These are phyloP conservation scores for Epichloe gansuensis DNA, from an alignment of 2,329 filamentous ascomycete genomes.

Conservation along the genomic window DNA sequence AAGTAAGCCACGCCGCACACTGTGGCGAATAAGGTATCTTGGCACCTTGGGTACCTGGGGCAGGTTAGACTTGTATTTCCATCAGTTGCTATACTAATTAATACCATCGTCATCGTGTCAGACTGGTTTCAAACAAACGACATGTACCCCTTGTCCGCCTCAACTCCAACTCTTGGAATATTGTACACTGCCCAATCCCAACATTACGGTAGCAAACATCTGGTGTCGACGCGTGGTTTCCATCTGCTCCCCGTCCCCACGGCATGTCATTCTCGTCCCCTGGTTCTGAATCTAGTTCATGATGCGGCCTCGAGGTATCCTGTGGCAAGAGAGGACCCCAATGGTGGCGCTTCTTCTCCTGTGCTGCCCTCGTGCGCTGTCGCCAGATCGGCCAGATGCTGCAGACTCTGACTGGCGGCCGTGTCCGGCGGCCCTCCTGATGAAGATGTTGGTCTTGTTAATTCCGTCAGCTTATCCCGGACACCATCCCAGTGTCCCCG, in stretches of 20 bases:
- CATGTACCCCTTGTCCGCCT: too few species aligned
- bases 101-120: too few species aligned
- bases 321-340: constrained; percentile 21
- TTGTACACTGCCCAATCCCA: background rate
- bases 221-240: too few species aligned
- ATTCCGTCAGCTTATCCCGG: constrained; percentile 28
- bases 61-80: too few species aligned
- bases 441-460: constrained; percentile 23
- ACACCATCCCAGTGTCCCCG: constrained; percentile 46
- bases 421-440: constrained; percentile 18
- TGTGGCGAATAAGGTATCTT: background rate
- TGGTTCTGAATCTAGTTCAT: background rate
- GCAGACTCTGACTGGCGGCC: constrained; percentile 40
- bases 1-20: background rate
- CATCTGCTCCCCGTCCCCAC: too few species aligned
- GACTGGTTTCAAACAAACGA: too few species aligned
- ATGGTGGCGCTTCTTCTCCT: constrained; percentile 18
- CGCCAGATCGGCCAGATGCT: constrained; percentile 48
- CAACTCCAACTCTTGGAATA: background rate
- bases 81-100: too few species aligned
- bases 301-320: constrained; percentile 21
- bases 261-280: too few species aligned
- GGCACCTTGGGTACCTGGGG: background rate
- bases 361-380: constrained; percentile 28
- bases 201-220: too few species aligned